Percentiles rank a stretch among this genome's conserved stretches.
Conservation (phyloP, 352 stramenopile genomes). For the Phytophthora quininea region DNA sequence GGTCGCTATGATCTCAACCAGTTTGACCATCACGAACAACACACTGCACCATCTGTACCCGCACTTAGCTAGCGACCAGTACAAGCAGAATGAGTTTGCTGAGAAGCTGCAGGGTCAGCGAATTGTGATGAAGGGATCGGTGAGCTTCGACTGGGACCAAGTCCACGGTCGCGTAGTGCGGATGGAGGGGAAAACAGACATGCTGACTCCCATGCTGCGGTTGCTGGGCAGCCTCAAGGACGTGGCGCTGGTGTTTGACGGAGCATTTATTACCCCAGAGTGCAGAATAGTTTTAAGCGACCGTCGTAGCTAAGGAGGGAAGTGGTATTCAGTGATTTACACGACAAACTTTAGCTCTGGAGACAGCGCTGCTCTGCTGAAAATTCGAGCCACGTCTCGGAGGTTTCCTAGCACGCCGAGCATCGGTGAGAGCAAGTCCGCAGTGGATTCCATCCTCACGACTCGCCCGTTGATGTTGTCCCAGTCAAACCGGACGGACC, state of each 20-base stretch:
- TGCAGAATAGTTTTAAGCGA: background rate
- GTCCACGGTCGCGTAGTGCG: slow-evolving; percentile 4
- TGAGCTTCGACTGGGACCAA: slow-evolving; percentile 22
- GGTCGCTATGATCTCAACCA: slow-evolving; percentile 2
- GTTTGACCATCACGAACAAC: slow-evolving; percentile 16
- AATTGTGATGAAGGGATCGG: slow-evolving; percentile 9
- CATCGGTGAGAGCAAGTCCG: slow-evolving; percentile 8
- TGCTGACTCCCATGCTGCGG: slow-evolving; percentile 11
- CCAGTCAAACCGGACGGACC: slow-evolving; percentile 8
- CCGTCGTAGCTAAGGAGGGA: background rate
- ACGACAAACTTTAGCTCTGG: background rate
- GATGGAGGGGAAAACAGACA: slow-evolving; percentile 8
- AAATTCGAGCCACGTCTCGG: slow-evolving; percentile 1
- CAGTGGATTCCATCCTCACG: slow-evolving; percentile 1
- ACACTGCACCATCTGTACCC: slow-evolving; percentile 14
- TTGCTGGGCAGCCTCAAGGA: slow-evolving; percentile 8
- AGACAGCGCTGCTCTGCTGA: background rate
- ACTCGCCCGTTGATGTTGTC: background rate
- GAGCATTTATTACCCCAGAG: slow-evolving; percentile 1
- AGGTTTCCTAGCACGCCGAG: slow-evolving; percentile 1
- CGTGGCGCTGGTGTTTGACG: slow-evolving; percentile 1
- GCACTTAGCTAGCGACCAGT: slow-evolving; percentile 7
- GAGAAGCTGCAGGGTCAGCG: slow-evolving; percentile 17
- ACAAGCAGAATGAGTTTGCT: background rate
- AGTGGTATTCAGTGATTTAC: background rate